A percentile compares a stretch with the other conserved stretches of the same genome.
These are phyloP conservation scores for Geosmithia putterillii DNA, from an alignment of 2,329 filamentous ascomycete genomes.

Conservation along the genomic window DNA sequence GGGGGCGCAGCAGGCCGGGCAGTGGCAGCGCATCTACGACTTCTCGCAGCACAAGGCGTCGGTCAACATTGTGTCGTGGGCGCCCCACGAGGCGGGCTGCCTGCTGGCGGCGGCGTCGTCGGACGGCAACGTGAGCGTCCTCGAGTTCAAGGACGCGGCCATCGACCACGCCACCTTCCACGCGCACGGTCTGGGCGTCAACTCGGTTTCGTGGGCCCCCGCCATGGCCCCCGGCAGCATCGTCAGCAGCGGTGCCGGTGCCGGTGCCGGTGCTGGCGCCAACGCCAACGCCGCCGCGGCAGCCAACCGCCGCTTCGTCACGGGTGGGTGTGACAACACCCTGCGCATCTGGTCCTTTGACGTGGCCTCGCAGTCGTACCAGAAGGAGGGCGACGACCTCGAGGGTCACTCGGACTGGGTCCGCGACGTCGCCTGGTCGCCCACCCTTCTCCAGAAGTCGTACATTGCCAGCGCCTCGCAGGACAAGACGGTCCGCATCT, in stretches of 20 bases:
- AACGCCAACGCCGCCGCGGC: conserved; percentile 43
- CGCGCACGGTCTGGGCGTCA: conserved; percentile 88
- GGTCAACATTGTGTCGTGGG: conserved; percentile 95
- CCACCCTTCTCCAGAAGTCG: conserved; percentile 85
- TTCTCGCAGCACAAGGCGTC: conserved; percentile 89
- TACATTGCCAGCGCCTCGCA: conserved; percentile 95
- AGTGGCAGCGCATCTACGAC: conserved; percentile 83
- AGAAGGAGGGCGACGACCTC: conserved; percentile 51
- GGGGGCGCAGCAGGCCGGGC: conserved; percentile 30
- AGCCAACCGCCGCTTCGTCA: conserved; percentile 79
- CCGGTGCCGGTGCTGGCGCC: too few species aligned
- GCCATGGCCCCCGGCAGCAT: conserved; percentile 74
- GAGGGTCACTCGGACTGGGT: conserved; percentile 92
- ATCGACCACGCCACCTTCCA: conserved; percentile 85
- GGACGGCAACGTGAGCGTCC: conserved; percentile 83
- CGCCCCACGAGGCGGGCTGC: conserved; percentile 92
- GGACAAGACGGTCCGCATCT: conserved; percentile 95
- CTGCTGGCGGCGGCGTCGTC: conserved; percentile 89
- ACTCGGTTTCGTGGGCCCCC: conserved; percentile 92
- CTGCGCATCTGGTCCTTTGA: conserved; percentile 90
- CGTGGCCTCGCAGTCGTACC: conserved; percentile 45
- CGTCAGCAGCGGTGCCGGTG: conserved; percentile 56
- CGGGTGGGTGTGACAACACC: conserved; percentile 84
- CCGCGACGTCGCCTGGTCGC: conserved; percentile 92
- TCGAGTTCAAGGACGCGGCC: conserved; percentile 94